These are phyloP conservation scores for Geosmithia morbida DNA, from an alignment of 2,329 filamentous ascomycete genomes.

Conservation along the genomic window DNA sequence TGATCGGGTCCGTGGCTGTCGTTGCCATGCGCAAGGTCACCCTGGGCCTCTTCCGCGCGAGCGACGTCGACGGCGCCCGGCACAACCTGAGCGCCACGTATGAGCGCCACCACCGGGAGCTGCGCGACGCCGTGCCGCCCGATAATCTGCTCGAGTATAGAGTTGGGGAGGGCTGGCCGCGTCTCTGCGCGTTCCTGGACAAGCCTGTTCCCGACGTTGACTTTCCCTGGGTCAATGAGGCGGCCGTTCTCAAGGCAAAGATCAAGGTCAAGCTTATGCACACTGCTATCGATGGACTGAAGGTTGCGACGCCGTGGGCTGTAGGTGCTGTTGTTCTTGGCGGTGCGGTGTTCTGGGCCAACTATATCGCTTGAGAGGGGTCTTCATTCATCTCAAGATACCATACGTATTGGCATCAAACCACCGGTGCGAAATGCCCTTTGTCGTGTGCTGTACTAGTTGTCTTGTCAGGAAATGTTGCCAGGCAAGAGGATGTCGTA, in stretches of 20 bases:
- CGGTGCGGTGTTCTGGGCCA: no score
- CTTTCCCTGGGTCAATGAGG: slow-evolving; percentile 15
- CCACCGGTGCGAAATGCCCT: no score
- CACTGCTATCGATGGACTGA: neutral
- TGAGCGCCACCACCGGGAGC: slow-evolving; percentile 12
- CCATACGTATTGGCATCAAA: no score
- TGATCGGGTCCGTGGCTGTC: slow-evolving; percentile 15
- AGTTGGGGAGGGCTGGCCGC: slow-evolving; percentile 18
- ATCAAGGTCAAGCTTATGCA: neutral
- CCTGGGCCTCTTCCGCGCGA: slow-evolving; percentile 12
- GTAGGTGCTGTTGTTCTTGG: neutral
- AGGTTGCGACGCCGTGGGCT: neutral
- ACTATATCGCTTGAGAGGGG: no score
- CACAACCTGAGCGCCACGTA: slow-evolving; percentile 10
- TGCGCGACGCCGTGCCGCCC: slow-evolving; percentile 12
- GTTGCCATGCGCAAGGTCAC: slow-evolving; percentile 10
- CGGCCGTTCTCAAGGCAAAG: neutral
- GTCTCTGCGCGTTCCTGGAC: slow-evolving; percentile 19
- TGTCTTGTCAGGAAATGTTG: no score
- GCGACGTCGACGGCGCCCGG: slow-evolving; percentile 7
- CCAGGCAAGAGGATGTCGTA: no score
- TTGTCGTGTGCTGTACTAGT: no score
- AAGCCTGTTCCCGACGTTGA: slow-evolving; percentile 13
- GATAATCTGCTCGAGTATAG: slow-evolving; percentile 12
- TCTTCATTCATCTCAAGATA: no score